Percentiles rank a stretch among this genome's conserved stretches.
Evolutionary conservation across 2,329 filamentous ascomycete genomes (phyloP).

Genomic region (Cladobotryum protrusum): DNA sequence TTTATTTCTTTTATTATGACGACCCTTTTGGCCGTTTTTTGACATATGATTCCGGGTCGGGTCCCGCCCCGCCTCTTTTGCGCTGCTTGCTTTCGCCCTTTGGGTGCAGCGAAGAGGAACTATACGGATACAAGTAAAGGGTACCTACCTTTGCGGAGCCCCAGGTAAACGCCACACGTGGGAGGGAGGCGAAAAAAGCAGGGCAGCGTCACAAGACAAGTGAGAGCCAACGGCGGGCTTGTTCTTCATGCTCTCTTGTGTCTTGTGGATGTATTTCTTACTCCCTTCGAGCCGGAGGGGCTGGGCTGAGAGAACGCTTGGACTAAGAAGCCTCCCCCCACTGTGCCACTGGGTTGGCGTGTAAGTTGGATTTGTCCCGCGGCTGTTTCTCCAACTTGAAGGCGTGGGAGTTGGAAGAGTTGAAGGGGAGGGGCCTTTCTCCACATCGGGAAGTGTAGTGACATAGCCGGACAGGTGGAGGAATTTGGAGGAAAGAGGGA

Average conservation of each 20-base stretch:
- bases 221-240: slow-evolving; percentile 2
- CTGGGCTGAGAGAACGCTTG: neutral
- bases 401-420: neutral
- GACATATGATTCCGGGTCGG: slow-evolving; percentile 11
- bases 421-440: neutral
- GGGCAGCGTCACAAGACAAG: slow-evolving; percentile 4
- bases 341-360: no score
- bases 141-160: neutral
- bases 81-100: neutral
- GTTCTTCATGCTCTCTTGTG: no score
- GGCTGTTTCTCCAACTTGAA: neutral
- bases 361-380: slow-evolving; percentile 1
- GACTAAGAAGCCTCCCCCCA: neutral
- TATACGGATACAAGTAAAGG: neutral
- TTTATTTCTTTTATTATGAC: neutral
- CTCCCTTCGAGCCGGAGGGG: neutral
- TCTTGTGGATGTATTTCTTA: neutral
- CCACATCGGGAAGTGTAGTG: neutral
- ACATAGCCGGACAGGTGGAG: slow-evolving; percentile 10
- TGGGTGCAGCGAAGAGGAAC: no score
- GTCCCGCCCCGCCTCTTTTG: neutral
- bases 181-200: neutral
- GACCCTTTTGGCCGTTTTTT: slow-evolving; percentile 8
- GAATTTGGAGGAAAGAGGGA: slow-evolving; percentile 3
- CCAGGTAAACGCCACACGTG: neutral